Base-by-base conservation (phyloP, 139 green algal species). In the Chlorella sp. region DNA sequence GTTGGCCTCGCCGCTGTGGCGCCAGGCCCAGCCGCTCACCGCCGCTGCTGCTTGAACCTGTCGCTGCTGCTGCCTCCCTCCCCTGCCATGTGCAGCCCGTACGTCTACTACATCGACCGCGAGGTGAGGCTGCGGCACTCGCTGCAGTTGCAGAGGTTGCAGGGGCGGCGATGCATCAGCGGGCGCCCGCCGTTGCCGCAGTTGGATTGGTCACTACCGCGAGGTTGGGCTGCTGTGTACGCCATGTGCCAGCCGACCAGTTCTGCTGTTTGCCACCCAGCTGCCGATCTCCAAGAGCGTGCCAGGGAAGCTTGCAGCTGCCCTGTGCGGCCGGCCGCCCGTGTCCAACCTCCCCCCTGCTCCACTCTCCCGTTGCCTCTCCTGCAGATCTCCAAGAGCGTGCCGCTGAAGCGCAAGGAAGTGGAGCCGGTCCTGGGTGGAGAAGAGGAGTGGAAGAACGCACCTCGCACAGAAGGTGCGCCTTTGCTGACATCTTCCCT, bases 341-440 rank as follows among this genome's bases (percentile, higher is more conserved):
- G n/a, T n/a, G n/a, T n/a, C n/a, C 13, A 36, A 23, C 34, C 55
- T 7, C 32, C 17, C 20, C 32, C 30, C 32, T 21, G 1, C 32
- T 20, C 44, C 44, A 9, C 12, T 60, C 13, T 9, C 15, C 28
- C 41, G 13, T 5, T 65, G 62, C 9, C 6, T 28, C 6, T 28
- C 47, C 44, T 74, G 39, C 93, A 96, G 92, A 92, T 97, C 25
- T 86, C 78, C 21, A 94, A 96, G 74, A 79, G 88, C 28, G 85
- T 93, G 26, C 81, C 85, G 17, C 69, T 98, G 3, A 84, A 88
- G 16, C 87, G 82, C 38, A 98, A 98, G 84, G 82, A 95, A 44
- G 95, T 98, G 1, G 96, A 98, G 81, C 94, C 98, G 74, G 96
- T 98, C 36, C 87, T 98, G 26, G 96, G 95, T 11, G 94, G 94